Percentiles rank a stretch among this genome's conserved stretches.
Evolutionary conservation across 148 eudicot genomes (phyloP).

Genomic region (Chenopodium berlandieri): DNA sequence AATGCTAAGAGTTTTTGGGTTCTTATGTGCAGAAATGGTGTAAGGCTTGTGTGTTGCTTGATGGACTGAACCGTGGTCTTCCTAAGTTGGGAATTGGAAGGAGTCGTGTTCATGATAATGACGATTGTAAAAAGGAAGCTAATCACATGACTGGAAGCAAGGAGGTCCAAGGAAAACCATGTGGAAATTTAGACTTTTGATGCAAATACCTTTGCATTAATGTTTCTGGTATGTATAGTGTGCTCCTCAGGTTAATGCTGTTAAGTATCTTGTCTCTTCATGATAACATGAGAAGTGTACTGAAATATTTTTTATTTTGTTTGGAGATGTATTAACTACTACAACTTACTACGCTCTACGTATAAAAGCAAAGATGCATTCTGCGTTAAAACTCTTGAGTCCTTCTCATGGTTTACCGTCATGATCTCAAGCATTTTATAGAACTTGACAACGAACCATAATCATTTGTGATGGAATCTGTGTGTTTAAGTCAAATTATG

Average conservation of each 20-base stretch:
- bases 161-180: slow-evolving; percentile 75
- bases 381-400: background rate
- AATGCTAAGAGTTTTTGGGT: slow-evolving; percentile 1
- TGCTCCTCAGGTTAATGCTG: no score
- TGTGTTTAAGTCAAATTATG: background rate
- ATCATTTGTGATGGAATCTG: background rate
- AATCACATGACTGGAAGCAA: slow-evolving; percentile 41
- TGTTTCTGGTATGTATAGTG: background rate
- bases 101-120: slow-evolving; percentile 43
- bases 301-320: background rate
- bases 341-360: no score
- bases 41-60: slow-evolving; percentile 92
- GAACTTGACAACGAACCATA: background rate
- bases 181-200: slow-evolving; percentile 83
- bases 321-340: background rate
- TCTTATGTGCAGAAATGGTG: slow-evolving; percentile 82
- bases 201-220: slow-evolving; percentile 7
- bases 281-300: background rate
- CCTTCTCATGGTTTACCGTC: background rate
- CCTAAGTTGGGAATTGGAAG: slow-evolving; percentile 90
- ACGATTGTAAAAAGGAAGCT: slow-evolving; percentile 28
- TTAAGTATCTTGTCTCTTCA: background rate
- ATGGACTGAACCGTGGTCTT: slow-evolving; percentile 90
- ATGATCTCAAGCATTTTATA: background rate
- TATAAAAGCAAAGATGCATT: background rate